These are phyloP conservation scores for Penicillium capsulatum DNA, from an alignment of 2,329 filamentous ascomycete genomes.

Conservation along the genomic window DNA sequence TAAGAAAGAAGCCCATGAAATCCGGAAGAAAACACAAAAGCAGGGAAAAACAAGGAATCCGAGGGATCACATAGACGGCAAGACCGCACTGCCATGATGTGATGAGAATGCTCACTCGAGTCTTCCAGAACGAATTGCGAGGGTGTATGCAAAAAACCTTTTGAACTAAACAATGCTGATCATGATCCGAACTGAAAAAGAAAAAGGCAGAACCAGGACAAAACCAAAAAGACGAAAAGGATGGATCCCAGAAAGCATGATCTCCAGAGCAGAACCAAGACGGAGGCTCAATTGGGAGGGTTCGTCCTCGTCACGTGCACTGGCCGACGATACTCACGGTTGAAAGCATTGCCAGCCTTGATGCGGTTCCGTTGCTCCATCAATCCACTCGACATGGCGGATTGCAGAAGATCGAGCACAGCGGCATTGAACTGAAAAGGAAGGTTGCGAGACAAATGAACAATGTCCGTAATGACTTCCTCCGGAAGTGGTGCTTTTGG, in stretches of 20 bases:
- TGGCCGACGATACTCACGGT: conserved; percentile 10
- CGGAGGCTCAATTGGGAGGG: conserved; percentile 23
- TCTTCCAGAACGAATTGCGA: conserved; percentile 15
- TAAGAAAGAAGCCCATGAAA: conserved; percentile 20
- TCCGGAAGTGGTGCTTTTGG: conserved; percentile 51
- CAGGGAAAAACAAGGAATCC: conserved; percentile 12
- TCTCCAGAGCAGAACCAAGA: conserved; percentile 1
- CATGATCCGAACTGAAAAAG: conserved; percentile 12
- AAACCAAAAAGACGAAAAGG: conserved; percentile 15
- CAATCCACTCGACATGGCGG: conserved; percentile 40
- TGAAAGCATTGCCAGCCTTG: conserved; percentile 14
- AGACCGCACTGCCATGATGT: conserved; percentile 22
- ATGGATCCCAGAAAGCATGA: conserved; percentile 7
- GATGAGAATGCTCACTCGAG: conserved; percentile 20
- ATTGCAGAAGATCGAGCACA: conserved; percentile 4
- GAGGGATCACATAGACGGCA: conserved; percentile 24
- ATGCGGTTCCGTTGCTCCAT: conserved; percentile 52
- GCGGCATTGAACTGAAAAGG: background rate
- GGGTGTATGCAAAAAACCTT: conserved; percentile 20
- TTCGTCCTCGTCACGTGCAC: conserved; percentile 33
- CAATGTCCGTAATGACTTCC: conserved; percentile 52
- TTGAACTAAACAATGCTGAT: conserved; percentile 20
- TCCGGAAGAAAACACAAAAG: conserved; percentile 11
- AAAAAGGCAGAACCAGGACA: conserved; percentile 2
- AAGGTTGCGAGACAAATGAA: conserved; percentile 48